A percentile compares a stretch with the other conserved stretches of the same genome.
phyloP scores from a whole-genome alignment of 1,139 yeast species.

The Yamadazyma friedrichii region DNA sequence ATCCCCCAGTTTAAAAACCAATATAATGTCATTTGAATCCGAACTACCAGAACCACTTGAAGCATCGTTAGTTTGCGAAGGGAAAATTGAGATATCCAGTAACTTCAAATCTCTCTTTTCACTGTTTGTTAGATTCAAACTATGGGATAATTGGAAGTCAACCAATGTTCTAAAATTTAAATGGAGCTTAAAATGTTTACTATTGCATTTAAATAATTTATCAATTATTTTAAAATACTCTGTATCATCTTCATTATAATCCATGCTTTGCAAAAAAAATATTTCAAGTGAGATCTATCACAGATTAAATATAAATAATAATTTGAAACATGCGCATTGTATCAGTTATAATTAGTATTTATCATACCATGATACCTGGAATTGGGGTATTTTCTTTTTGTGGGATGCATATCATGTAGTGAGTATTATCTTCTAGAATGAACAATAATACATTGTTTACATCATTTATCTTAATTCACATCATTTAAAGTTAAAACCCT shows the following conservation, averaged over 20 bases:
- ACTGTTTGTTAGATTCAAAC: constrained; percentile 1
- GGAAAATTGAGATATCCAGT: constrained; percentile 20
- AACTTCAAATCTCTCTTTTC: constrained; percentile 16
- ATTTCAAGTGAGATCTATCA: too few relatives aligned
- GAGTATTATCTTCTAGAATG: too few relatives aligned
- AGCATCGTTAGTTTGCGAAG: constrained; percentile 4
- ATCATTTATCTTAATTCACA: too few relatives aligned
- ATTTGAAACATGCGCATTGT: too few relatives aligned
- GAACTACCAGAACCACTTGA: not conserved
- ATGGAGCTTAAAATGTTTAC: constrained; percentile 18
- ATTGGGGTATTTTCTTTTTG: too few relatives aligned
- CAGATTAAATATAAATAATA: too few relatives aligned
- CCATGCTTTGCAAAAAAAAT: not conserved
- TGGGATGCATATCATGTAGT: too few relatives aligned
- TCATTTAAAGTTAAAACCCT: too few relatives aligned
- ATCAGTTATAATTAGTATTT: too few relatives aligned
- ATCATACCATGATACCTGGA: too few relatives aligned
- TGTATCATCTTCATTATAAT: constrained; percentile 23
- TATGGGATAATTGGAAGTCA: constrained; percentile 25
- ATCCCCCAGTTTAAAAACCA: constrained; percentile 10
- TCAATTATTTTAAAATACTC: constrained; percentile 23
- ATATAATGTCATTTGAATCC: constrained; percentile 8
- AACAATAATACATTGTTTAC: too few relatives aligned
- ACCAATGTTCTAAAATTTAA: constrained; percentile 25
- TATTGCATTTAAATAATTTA: constrained; percentile 21